Evolutionary conservation across 495 filamentous ascomycete genomes (phyloP).

Genomic region (Pseudomonodictys pantanalensis): DNA sequence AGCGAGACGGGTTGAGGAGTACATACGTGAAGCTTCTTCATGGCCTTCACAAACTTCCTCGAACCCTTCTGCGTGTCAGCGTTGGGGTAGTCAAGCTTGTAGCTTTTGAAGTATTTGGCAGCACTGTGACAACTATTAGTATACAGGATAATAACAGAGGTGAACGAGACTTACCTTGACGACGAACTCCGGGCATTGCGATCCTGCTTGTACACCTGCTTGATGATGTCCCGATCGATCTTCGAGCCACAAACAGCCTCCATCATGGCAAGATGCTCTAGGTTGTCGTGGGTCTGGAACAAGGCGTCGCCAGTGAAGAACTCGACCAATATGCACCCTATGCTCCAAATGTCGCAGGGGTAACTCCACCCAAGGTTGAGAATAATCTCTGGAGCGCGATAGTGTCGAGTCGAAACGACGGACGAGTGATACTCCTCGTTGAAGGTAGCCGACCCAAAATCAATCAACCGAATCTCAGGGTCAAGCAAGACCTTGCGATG

Average conservation of each 20-base stretch:
- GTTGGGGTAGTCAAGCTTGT: conserved; percentile 84
- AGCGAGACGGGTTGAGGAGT: background rate
- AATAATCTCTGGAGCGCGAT: conserved; percentile 95
- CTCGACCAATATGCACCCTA: conserved; percentile 97
- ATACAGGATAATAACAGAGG: conserved; percentile 31
- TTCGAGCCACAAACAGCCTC: conserved; percentile 74
- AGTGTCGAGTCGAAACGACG: conserved; percentile 94
- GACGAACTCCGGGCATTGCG: conserved; percentile 70
- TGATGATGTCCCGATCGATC: conserved; percentile 73
- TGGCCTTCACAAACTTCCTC: conserved; percentile 87
- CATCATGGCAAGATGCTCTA: conserved; percentile 99
- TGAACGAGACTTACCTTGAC: conserved; percentile 63
- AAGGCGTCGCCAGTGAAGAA: conserved; percentile 97
- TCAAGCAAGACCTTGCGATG: conserved; percentile 87
- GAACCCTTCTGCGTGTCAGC: conserved; percentile 83
- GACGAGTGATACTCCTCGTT: conserved; percentile 98
- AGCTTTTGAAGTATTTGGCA: conserved; percentile 76
- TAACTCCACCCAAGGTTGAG: conserved; percentile 95
- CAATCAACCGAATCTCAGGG: conserved; percentile 94
- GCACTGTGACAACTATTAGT: conserved; percentile 2
- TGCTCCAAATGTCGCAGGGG: conserved; percentile 98
- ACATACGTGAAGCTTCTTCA: conserved; percentile 84
- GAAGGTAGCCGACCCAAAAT: conserved; percentile 97
- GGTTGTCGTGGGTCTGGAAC: conserved; percentile 97
- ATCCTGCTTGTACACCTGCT: conserved; percentile 62